Conservation (phyloP, 2,329 filamentous ascomycete genomes). For the Colletotrichum sp. region DNA sequence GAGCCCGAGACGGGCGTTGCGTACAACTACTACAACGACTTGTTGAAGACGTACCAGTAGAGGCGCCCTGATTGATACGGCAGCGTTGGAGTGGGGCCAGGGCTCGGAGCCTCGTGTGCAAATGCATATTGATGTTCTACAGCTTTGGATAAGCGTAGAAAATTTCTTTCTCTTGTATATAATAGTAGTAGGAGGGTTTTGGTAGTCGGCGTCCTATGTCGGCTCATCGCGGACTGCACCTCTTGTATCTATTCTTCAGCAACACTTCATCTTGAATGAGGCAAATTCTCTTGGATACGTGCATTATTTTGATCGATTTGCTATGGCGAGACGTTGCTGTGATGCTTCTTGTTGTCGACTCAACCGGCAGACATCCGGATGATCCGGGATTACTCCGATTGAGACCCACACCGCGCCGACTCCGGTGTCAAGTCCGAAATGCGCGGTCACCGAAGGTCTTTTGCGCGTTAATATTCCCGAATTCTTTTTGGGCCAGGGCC, state of each 20-base stretch:
- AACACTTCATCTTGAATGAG: background rate
- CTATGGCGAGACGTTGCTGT: fast-evolving
- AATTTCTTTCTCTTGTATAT: background rate
- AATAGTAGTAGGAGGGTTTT: background rate
- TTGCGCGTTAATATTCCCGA: background rate
- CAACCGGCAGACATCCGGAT: background rate
- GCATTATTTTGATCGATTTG: background rate
- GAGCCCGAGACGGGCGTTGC: constrained; percentile 41
- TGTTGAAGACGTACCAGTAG: constrained; percentile 17
- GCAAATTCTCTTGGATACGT: background rate
- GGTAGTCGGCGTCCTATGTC: background rate
- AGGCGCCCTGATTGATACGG: fast-evolving
- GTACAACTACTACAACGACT: constrained; percentile 29
- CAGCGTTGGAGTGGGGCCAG: background rate
- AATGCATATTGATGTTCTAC: background rate
- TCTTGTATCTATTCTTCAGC: background rate
- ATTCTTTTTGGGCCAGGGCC: fast-evolving
- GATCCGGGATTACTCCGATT: background rate
- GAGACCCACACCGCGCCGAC: background rate
- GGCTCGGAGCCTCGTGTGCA: background rate
- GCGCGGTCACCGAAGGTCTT: background rate
- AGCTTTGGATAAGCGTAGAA: background rate
- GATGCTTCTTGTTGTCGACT: background rate
- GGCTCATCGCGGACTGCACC: background rate
- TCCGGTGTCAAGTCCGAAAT: background rate